Evolutionary conservation across 805 yeast species (phyloP).

Genomic region (Suhomyces sp.): DNA sequence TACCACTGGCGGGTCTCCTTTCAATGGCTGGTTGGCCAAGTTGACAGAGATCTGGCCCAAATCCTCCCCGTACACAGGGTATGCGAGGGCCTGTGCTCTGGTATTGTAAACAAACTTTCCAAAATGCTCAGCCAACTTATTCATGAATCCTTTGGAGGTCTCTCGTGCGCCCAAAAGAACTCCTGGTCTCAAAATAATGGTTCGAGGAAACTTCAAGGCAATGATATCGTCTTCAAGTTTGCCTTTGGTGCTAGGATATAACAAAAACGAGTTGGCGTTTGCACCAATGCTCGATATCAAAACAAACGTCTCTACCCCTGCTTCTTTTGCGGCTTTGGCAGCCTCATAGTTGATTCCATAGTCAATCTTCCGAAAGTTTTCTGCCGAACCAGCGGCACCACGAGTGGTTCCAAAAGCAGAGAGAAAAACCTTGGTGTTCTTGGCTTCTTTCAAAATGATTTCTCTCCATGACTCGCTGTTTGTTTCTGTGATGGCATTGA

Average conservation of each 20-base stretch:
- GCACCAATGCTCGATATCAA: constrained; percentile 71
- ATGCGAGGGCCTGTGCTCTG: constrained; percentile 6
- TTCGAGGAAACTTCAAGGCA: constrained; percentile 61
- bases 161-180: constrained; percentile 62
- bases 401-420: constrained; percentile 76
- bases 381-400: constrained; percentile 69
- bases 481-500: constrained; percentile 39
- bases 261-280: constrained; percentile 48
- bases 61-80: constrained; percentile 62
- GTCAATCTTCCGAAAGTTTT: constrained; percentile 67
- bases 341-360: constrained; percentile 65
- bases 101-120: constrained; percentile 23
- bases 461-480: constrained; percentile 53
- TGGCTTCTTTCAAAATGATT: constrained; percentile 30
- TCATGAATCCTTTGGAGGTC: constrained; percentile 35
- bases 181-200: constrained; percentile 80
- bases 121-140: constrained; percentile 27
- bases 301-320: constrained; percentile 66
- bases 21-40: constrained; percentile 26
- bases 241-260: constrained; percentile 71
- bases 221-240: constrained; percentile 66
- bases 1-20: constrained; percentile 18
- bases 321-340: constrained; percentile 70
- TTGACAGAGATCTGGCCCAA: constrained; percentile 57
- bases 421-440: constrained; percentile 44